Evolutionary conservation across 768 basidiomycete genomes (phyloP), one percentile per base, ranked within the genome.

Genomic region (Mycena epipterygia): DNA sequence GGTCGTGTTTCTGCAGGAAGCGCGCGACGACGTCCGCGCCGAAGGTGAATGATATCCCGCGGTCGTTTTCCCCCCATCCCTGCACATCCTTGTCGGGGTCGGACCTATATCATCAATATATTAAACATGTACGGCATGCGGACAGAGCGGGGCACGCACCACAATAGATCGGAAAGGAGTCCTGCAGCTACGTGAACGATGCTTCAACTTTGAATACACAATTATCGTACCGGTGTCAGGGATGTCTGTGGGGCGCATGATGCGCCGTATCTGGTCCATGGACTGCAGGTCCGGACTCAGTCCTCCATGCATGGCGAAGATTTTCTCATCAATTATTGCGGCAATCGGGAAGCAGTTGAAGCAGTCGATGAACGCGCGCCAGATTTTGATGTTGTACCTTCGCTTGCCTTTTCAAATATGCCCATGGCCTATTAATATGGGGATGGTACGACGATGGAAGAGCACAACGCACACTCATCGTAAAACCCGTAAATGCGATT

Each of bases 311-410:
- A 99, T 98, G 53, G 96, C 97, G 82, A 99, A 98, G 80, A 99
- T 99, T 86, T 98, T 98, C 84, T 98, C 97, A 84, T 98, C 97
- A 80, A 99, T 98, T 84, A 99, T 97, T 77, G 97, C 97, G 53
- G 97, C 97, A 81, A 99, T 97, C 44, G 97, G 97, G 74, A 98
- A 86, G 81, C 97, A 98, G 86, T 99, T 99, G 89, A 98, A 98
- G 85, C 97, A 98, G 81, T 99, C 97, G 70, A 97, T 99, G 83
- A 99, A 99, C 37, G 97, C 98, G 89, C 98, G 98, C 97, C 97
- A 99, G 80, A 98, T 89, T 83, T 99, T 99, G 90, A 99, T 98
- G 87, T 98, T 99, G 89, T 98, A 98, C 79, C 97, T 91, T 81
- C 97, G 95, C 88, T 99, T 99, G 89, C 97, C 97, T 99, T 79